These are phyloP conservation scores for Tolypocladium sp. DNA, from an alignment of 2,329 filamentous ascomycete genomes.

Conservation along the genomic window DNA sequence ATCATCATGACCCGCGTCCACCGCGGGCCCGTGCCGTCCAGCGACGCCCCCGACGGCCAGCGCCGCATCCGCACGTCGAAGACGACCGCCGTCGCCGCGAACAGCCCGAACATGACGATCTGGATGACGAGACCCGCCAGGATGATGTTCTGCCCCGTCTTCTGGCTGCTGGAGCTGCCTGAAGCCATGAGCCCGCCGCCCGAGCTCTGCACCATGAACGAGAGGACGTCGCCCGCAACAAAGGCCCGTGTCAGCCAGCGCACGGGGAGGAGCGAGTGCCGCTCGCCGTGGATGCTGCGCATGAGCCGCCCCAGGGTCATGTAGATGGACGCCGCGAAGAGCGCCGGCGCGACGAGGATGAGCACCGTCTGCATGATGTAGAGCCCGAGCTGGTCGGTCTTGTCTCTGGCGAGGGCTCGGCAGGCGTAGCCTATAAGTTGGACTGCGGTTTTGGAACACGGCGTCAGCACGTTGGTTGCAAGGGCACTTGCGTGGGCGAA, in stretches of 20 bases:
- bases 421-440: slow-evolving; percentile 32
- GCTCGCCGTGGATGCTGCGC: slow-evolving; percentile 24
- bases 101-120: slow-evolving; percentile 47
- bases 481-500: no score
- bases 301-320: slow-evolving; percentile 39
- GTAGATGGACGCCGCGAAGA: slow-evolving; percentile 42
- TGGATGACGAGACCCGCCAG: slow-evolving; percentile 47
- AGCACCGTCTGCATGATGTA: slow-evolving; percentile 33
- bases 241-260: slow-evolving; percentile 44
- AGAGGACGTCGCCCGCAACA: slow-evolving; percentile 43
- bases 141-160: slow-evolving; percentile 42
- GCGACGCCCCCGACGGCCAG: slow-evolving; percentile 8
- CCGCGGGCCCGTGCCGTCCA: slow-evolving; percentile 5
- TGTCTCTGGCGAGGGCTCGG: slow-evolving; percentile 17
- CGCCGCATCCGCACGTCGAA: slow-evolving; percentile 33
- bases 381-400: slow-evolving; percentile 20
- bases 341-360: slow-evolving; percentile 35
- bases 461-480: no score
- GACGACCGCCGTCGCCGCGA: slow-evolving; percentile 35
- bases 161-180: slow-evolving; percentile 8
- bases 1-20: slow-evolving; percentile 26
- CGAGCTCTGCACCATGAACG: slow-evolving; percentile 39
- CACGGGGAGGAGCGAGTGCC: slow-evolving; percentile 20
- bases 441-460: slow-evolving; percentile 16
- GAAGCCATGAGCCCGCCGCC: slow-evolving; percentile 26